Base-by-base conservation (phyloP, 2,329 filamentous ascomycete genomes). In the Parastagonospora avenae region DNA sequence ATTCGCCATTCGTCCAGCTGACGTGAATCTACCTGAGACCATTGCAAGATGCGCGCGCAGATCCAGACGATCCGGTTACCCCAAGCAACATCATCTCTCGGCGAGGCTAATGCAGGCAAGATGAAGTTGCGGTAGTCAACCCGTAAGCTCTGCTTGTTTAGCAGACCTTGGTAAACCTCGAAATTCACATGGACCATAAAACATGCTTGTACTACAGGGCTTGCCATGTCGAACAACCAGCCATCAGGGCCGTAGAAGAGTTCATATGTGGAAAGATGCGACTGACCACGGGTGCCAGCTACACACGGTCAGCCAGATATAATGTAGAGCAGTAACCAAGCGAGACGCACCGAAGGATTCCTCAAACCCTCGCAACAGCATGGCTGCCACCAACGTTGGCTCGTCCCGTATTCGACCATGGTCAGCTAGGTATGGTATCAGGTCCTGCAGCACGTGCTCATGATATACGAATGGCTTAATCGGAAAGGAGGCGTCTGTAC, bases 11-110 rank as follows among this genome's bases (percentile, higher is more conserved):
- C 48, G 5, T 46, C 35, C 15, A 46, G 12, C 29, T 47, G 46
- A 4, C 36, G 42, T 19, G 37, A 33, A 12, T 46, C 39, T 40
- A 15, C 42, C 7, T 49, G 42, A 14, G 35, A 29, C 54, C 55
- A 63, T 38, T 64, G 54, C 14, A 62, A 31, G n/a, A 63, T 48
- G 6, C 54, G 50, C 14, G 58, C 55, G 38, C 43, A 56, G 11
- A 58, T 40, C 62, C 60, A 64, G 14, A 61, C 37, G 16, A 63
- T 63, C 8, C 46, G 52, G 19, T 63, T 63, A 9, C 42, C 19
- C 62, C 57, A 64, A 2, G 52, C 46, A 9, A 53, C 44, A 15
- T 63, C 56, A 30, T 60, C 51, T 2, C 28, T 11, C 2, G 56
- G 55, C 14, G 42, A 42, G 2, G 32, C 35, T 4, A 58, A n/a